A percentile compares a stretch with the other conserved stretches of the same genome.
phyloP scores from a whole-genome alignment of 2,329 filamentous ascomycete species.

The Penicillium sclerotigenum region DNA sequence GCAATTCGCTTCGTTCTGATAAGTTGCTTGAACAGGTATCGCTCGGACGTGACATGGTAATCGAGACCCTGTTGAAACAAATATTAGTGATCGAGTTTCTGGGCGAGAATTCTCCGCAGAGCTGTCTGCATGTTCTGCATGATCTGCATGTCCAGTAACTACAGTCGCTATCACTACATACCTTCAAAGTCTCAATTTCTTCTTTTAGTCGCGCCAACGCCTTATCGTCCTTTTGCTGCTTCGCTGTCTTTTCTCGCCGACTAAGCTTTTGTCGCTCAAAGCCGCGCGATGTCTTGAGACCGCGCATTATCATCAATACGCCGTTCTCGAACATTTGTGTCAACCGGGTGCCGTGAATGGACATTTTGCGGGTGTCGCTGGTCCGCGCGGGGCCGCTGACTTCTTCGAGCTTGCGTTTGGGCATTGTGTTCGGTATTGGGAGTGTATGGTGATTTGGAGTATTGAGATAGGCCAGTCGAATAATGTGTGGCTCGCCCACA shows the following conservation, averaged over 20 bases:
- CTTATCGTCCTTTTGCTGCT: constrained; percentile 42
- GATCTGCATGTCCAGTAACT: no score
- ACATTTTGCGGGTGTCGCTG: constrained; percentile 28
- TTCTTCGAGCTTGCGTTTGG: constrained; percentile 43
- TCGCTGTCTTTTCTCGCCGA: constrained; percentile 56
- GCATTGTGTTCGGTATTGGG: constrained; percentile 27
- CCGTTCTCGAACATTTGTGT: constrained; percentile 50
- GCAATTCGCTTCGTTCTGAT: constrained; percentile 57
- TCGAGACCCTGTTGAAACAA: constrained; percentile 47
- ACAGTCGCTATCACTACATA: constrained; percentile 22
- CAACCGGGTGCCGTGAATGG: constrained; percentile 39
- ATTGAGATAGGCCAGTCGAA: neutral
- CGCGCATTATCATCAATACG: constrained; percentile 49
- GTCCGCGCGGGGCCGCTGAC: constrained; percentile 21
- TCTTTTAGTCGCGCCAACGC: constrained; percentile 47
- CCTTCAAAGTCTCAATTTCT: constrained; percentile 59
- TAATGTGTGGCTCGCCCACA: neutral
- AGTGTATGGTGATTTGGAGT: neutral
- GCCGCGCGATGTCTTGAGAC: constrained; percentile 57
- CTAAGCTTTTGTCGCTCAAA: constrained; percentile 64
- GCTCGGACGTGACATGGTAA: constrained; percentile 48
- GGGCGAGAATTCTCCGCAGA: neutral
- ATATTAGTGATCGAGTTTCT: constrained; percentile 4
- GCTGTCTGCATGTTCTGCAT: neutral
- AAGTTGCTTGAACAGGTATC: constrained; percentile 57